phyloP scores from a whole-genome alignment of 2,329 filamentous ascomycete species.

The Trichoderma atrobrunneum region DNA sequence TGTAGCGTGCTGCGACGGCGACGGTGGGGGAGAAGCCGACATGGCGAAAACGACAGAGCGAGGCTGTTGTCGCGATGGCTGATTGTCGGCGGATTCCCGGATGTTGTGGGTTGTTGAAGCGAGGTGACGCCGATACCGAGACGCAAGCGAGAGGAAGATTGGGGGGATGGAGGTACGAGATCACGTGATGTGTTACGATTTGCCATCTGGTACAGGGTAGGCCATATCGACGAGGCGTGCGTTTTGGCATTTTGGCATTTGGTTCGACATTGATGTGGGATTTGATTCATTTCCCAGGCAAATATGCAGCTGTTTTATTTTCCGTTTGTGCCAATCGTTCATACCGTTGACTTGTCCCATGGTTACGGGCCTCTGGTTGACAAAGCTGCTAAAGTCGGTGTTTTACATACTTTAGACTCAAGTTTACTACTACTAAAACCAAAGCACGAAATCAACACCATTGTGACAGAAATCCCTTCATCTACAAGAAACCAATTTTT shows the following conservation, averaged over 20 bases:
- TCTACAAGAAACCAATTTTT: background rate
- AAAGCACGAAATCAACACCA: background rate
- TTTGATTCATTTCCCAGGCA: background rate
- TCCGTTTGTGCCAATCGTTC: background rate
- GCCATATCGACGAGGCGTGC: background rate
- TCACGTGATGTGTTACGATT: slow-evolving; percentile 1
- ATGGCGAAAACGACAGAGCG: slow-evolving; percentile 20
- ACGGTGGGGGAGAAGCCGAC: slow-evolving; percentile 28
- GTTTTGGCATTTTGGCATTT: background rate
- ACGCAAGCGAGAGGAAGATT: slow-evolving; percentile 2
- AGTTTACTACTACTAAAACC: background rate
- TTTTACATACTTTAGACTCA: background rate
- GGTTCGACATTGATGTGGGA: background rate
- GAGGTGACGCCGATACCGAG: slow-evolving; percentile 37
- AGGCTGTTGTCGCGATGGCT: slow-evolving; percentile 35
- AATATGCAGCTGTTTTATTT: background rate
- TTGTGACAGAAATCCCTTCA: background rate
- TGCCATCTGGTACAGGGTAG: background rate
- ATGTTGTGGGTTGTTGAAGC: slow-evolving; percentile 37
- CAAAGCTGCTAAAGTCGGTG: background rate
- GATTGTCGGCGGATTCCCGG: slow-evolving; percentile 46
- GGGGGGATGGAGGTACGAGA: background rate
- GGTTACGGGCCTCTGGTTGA: background rate
- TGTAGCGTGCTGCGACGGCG: slow-evolving; percentile 28
- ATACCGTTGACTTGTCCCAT: background rate